A percentile compares a stretch with the other conserved stretches of the same genome.
These are phyloP conservation scores for Ustilago tritici DNA, from an alignment of 1,284 basidiomycete species.

Conservation along the genomic window DNA sequence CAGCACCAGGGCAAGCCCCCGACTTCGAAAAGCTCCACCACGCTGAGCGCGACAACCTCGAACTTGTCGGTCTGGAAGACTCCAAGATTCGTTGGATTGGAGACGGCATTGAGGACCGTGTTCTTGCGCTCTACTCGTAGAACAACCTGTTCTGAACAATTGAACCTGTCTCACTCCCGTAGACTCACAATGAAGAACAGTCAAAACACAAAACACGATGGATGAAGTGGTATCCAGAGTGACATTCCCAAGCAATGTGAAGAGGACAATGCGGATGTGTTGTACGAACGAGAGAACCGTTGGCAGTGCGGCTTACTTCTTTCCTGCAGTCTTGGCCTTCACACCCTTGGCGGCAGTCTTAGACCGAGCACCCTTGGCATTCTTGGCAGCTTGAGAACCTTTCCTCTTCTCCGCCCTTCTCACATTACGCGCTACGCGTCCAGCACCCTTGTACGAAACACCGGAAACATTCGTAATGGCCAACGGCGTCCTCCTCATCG, in stretches of 20 bases:
- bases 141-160: background rate
- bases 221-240: slow-evolving; percentile 22
- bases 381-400: background rate
- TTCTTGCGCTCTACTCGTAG: slow-evolving; percentile 60
- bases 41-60: slow-evolving; percentile 91
- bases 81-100: slow-evolving; percentile 62
- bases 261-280: background rate
- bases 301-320: slow-evolving; percentile 1
- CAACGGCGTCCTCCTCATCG: slow-evolving; percentile 21
- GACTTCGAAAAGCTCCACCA: slow-evolving; percentile 92
- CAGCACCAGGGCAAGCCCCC: slow-evolving; percentile 71
- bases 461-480: slow-evolving; percentile 44
- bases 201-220: background rate
- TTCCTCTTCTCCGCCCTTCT: slow-evolving; percentile 51
- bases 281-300: background rate
- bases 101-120: slow-evolving; percentile 65
- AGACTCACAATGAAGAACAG: background rate
- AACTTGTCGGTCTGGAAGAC: slow-evolving; percentile 78
- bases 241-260: slow-evolving; percentile 1
- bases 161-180: background rate
- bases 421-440: slow-evolving; percentile 40
- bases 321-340: background rate
- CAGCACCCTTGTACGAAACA: slow-evolving; percentile 55
- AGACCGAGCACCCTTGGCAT: background rate
- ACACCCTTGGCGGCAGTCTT: slow-evolving; percentile 4